Base-by-base conservation (phyloP, 1,284 basidiomycete species). In the Rugosomyces carneus region DNA sequence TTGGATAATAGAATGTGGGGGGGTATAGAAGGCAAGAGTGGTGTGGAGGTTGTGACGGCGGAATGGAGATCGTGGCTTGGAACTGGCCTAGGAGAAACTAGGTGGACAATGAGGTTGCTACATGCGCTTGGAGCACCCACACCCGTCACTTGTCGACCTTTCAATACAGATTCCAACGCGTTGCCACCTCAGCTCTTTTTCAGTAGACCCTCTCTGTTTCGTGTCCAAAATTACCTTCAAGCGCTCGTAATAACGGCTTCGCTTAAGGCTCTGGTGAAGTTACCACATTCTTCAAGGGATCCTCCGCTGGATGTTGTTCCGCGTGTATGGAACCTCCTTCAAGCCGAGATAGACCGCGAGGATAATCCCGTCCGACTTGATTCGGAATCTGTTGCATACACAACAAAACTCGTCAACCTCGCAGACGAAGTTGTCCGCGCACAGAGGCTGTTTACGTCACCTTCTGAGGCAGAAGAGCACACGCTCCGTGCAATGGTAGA, bases 391-490 rank as follows among this genome's bases (percentile, higher is more conserved):
- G 34, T 31, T 18, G 49, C 52, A 8, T 40, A 49, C 15, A 32
- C 41, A 8, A 81, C 77, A 7, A 84, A 79, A 53, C 58, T 87
- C 35, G 60, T 77, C 27, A 78, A 86, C 57, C 71, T 88, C 15
- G 81, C 80, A 0, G 84, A 87, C 58, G 84, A 88, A 56, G 75
- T 87, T 39, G 57, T 85, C 21, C 77, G 72, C 15, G 75, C 70
- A 2, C 65, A 66, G 24, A 58, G 56, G 36, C 23, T 44, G n/a
- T 43, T 44, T 29, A 56, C 60, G 37, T 41, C 48, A 32, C 53
- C 0, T 20, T 48, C 1, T 8, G 55, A 61, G 10, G 69, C 71
- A 2, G 73, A 75, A 48, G 80, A 81, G 52, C 52, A 53, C 3
- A 60, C 59, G 15, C 58, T 87, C 23, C 78, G 81, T 19, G 68